Conservation (phyloP, 2,329 filamentous ascomycete genomes). For the Aspergillus arachidicola region DNA sequence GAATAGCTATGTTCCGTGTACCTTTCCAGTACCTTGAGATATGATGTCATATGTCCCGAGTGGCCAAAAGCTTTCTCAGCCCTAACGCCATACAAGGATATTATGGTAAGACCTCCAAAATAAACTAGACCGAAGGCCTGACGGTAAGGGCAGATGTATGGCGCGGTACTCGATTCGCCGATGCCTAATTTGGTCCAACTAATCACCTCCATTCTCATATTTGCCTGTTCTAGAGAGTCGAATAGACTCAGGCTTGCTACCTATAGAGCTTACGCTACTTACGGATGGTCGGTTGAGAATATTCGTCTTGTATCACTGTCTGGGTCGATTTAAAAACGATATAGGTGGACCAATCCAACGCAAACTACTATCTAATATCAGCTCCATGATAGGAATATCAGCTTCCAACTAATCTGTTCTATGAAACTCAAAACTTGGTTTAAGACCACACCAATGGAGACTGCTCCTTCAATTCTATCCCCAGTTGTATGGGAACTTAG, state of each 20-base stretch:
- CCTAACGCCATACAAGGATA: not conserved
- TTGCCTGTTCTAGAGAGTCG: not conserved
- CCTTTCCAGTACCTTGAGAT: not conserved
- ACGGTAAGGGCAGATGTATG: not conserved
- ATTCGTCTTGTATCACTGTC: too few relatives aligned
- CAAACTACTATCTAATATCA: too few relatives aligned
- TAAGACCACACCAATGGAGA: not conserved
- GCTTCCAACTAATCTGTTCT: too few relatives aligned
- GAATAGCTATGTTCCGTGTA: not conserved
- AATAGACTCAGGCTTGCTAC: not conserved
- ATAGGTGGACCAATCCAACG: too few relatives aligned
- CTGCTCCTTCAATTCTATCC: not conserved
- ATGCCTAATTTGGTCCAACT: not conserved
- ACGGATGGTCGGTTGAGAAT: too few relatives aligned
- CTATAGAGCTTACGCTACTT: too few relatives aligned
- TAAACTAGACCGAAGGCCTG: not conserved
- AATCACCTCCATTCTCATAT: not conserved
- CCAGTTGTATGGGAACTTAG: conserved; percentile 33
- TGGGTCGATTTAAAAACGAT: too few relatives aligned
- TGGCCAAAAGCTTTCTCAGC: not conserved
- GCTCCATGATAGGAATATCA: too few relatives aligned
- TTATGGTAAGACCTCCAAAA: too few relatives aligned
- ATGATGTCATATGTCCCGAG: not conserved
- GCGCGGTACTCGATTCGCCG: not conserved
- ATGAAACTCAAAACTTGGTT: too few relatives aligned